These are phyloP conservation scores for Yamadazyma friedrichii DNA, from an alignment of 1,139 yeast genomes.

Conservation along the genomic window DNA sequence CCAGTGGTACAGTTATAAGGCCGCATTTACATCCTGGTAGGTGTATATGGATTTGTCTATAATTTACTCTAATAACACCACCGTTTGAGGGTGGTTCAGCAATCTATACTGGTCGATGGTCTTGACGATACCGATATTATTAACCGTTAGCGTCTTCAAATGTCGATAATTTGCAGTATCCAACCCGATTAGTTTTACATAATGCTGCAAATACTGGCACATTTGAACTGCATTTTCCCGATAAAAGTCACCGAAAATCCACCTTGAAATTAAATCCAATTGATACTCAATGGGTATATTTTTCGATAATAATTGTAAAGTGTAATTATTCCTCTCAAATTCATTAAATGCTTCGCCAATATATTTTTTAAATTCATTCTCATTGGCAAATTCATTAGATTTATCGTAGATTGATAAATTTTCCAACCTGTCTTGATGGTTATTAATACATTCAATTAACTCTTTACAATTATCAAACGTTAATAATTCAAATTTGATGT, in stretches of 20 bases:
- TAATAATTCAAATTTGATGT: conserved; percentile 13
- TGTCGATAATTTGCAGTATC: not conserved
- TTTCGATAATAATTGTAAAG: conserved; percentile 8
- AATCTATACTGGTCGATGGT: not conserved
- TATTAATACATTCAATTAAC: conserved; percentile 5
- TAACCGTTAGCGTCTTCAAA: conserved; percentile 2
- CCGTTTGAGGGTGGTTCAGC: not conserved
- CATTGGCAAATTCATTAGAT: conserved; percentile 13
- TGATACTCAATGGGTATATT: conserved; percentile 5
- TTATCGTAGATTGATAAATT: conserved; percentile 13
- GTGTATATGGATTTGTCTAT: too few relatives aligned
- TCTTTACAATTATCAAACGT: conserved; percentile 9
- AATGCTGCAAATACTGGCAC: conserved; percentile 4
- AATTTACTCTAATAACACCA: not conserved
- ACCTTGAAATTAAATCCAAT: not conserved
- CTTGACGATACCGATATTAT: conserved; percentile 2
- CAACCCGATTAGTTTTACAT: conserved; percentile 1
- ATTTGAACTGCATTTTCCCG: conserved; percentile 1
- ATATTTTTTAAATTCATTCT: conserved; percentile 8
- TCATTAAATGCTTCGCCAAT: conserved; percentile 4
- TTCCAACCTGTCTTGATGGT: conserved; percentile 8
- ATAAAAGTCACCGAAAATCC: conserved; percentile 5
- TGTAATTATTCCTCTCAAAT: conserved; percentile 11
- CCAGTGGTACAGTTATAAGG: too few relatives aligned
- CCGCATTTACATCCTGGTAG: too few relatives aligned